Percentiles rank a stretch among this genome's conserved stretches.
Evolutionary conservation across 2,329 filamentous ascomycete species (phyloP).

Genomic region (Fusarium sarcochroum): DNA sequence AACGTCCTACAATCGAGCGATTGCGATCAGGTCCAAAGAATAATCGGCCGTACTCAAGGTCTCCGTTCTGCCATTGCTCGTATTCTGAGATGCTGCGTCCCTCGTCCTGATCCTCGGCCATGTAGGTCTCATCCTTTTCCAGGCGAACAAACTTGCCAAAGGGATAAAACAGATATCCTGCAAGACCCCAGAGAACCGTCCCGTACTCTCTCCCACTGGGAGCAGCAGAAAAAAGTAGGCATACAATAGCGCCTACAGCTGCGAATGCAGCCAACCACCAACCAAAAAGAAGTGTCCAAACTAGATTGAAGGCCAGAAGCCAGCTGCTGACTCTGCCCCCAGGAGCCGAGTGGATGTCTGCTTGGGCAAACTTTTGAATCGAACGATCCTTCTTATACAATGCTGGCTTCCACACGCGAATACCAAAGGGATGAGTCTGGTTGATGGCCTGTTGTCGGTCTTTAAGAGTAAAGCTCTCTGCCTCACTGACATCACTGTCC

Average conservation of each 20-base stretch:
- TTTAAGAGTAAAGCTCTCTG: slow-evolving; percentile 97
- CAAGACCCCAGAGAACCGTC: slow-evolving; percentile 84
- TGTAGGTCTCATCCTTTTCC: slow-evolving; percentile 92
- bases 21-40: slow-evolving; percentile 91
- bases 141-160: slow-evolving; percentile 97
- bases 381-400: slow-evolving; percentile 98
- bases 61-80: slow-evolving; percentile 98
- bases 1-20: slow-evolving; percentile 86
- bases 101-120: slow-evolving; percentile 94
- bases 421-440: slow-evolving; percentile 98
- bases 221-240: slow-evolving; percentile 83
- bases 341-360: slow-evolving; percentile 95
- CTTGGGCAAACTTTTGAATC: slow-evolving; percentile 95
- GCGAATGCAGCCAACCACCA: slow-evolving; percentile 93
- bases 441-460: slow-evolving; percentile 98
- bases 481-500: slow-evolving; percentile 84
- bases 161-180: slow-evolving; percentile 91
- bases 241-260: slow-evolving; percentile 80
- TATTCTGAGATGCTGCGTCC: slow-evolving; percentile 98
- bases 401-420: slow-evolving; percentile 98
- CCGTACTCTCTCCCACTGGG: slow-evolving; percentile 90
- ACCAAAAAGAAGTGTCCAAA: slow-evolving; percentile 93
- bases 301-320: slow-evolving; percentile 87
- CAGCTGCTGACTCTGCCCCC: slow-evolving; percentile 88
- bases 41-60: slow-evolving; percentile 93